Evolutionary conservation across 129 eudicot species (phyloP), one percentile per base, ranked within the genome.

Genomic region (Helianthus tuberosus): DNA sequence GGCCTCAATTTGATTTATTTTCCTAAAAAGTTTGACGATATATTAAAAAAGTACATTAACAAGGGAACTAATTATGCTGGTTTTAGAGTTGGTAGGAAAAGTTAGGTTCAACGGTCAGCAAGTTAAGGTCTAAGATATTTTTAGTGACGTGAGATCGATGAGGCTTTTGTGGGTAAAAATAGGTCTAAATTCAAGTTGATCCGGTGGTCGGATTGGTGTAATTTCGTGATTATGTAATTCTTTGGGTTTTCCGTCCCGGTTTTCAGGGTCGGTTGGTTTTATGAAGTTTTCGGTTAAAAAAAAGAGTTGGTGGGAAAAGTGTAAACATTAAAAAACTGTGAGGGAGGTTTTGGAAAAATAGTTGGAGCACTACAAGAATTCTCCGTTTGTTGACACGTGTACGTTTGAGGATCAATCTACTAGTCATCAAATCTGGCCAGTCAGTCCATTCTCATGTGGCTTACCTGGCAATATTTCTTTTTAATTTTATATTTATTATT

Each of bases 361-460:
- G 59, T 29, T 29, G 52, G 51, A 13, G 60, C 29, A 16, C 47
- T 67, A 39, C 46, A 41, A 46, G 41, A 46, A 68, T 49, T 43
- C 12, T 35, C 60, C 29, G 66, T 71, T 49, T 65, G 70, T 75
- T 17, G 59, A 73, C 88, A 86, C 92, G 90, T 88, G 95, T 75
- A 47, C 27, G 53, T 3, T 41, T 15, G 12, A 38, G 68, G 80
- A 36, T 85, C 81, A 83, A 86, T 77, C 83, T 80, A 78, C 88
- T 82, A 76, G 81, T 79, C 83, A 68, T 59, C 75, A 75, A 32
- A 32, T 32, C 36, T 32, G 44, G 69, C 69, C 75, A 46, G 15
- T 68, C 51, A 67, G 16, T 32, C 51, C 25, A 29, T 44, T 38
- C 13, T 29, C 74, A 43, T 68, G 80, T 76, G 80, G 60, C 49